Percentiles rank a stretch among this genome's conserved stretches.
Conservation (phyloP, 176 grass and related monocot species). For the Dactylis glomerata region DNA sequence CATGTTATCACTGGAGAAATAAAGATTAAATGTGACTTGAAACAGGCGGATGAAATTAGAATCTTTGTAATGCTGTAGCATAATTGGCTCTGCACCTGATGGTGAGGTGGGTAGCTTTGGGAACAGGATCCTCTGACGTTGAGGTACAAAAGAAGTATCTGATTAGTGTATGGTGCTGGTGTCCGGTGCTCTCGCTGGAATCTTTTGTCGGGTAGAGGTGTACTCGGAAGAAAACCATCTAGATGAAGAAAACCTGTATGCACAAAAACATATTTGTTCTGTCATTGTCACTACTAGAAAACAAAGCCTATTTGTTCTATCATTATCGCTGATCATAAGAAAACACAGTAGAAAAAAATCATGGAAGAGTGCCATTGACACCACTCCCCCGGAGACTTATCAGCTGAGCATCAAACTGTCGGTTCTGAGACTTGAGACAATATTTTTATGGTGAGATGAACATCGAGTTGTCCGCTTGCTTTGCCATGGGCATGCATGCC, state of each 20-base stretch:
- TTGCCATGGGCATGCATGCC: background rate
- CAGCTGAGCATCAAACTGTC: slow-evolving; percentile 5
- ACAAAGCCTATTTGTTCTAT: background rate
- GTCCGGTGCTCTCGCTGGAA: background rate
- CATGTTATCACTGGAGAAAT: slow-evolving; percentile 11
- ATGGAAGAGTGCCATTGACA: slow-evolving; percentile 1
- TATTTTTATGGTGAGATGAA: background rate
- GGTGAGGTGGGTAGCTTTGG: background rate
- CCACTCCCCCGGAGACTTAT: background rate
- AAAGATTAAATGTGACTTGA: background rate
- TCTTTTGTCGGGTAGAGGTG: background rate
- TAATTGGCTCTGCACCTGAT: slow-evolving; percentile 22
- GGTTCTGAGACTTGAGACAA: background rate
- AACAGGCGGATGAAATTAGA: background rate
- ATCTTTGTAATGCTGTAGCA: slow-evolving; percentile 21
- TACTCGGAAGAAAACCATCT: background rate
- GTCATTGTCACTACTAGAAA: background rate
- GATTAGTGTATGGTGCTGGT: background rate
- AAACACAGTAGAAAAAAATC: background rate
- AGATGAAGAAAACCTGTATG: background rate
- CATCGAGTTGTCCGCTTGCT: slow-evolving; percentile 20
- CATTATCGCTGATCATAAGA: background rate
- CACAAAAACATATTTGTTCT: background rate
- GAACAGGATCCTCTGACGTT: too few species aligned
- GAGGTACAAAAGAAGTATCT: background rate